These are phyloP conservation scores for Phialophora verrucosa DNA, from an alignment of 2,329 filamentous ascomycete genomes.

Conservation along the genomic window DNA sequence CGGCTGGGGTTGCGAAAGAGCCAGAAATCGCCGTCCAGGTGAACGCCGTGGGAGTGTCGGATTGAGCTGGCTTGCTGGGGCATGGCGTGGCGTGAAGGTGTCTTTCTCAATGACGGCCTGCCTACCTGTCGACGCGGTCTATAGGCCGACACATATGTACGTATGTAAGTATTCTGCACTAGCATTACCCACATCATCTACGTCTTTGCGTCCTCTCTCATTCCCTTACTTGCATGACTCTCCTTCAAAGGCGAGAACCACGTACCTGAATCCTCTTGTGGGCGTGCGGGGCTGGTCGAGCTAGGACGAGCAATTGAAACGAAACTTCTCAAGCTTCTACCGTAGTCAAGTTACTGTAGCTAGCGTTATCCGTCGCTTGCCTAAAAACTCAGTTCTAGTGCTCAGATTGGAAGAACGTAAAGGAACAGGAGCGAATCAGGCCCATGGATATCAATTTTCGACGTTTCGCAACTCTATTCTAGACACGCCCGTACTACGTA, in stretches of 20 bases:
- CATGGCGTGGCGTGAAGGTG: background rate
- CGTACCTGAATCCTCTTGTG: background rate
- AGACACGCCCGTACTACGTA: background rate
- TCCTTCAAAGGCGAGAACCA: too few species aligned
- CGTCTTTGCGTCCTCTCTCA: background rate
- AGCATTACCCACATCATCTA: background rate
- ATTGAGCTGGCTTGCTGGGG: constrained; percentile 3
- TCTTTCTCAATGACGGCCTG: background rate
- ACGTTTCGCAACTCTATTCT: background rate
- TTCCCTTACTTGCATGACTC: background rate
- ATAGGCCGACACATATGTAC: too few species aligned
- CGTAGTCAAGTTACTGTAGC: background rate
- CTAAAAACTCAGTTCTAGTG: background rate
- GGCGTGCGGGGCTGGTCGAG: background rate
- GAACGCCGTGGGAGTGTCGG: constrained; percentile 4
- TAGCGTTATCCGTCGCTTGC: background rate
- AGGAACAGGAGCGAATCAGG: background rate
- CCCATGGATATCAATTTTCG: background rate
- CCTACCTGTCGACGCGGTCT: background rate
- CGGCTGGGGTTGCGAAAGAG: constrained; percentile 3
- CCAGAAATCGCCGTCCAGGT: background rate
- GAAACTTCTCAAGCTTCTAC: constrained; percentile 9
- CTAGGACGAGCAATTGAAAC: background rate
- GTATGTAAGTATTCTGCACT: too few species aligned
- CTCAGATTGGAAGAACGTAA: background rate